These are phyloP conservation scores for Fusarium burgessii DNA, from an alignment of 2,329 filamentous ascomycete species.

Conservation along the genomic window DNA sequence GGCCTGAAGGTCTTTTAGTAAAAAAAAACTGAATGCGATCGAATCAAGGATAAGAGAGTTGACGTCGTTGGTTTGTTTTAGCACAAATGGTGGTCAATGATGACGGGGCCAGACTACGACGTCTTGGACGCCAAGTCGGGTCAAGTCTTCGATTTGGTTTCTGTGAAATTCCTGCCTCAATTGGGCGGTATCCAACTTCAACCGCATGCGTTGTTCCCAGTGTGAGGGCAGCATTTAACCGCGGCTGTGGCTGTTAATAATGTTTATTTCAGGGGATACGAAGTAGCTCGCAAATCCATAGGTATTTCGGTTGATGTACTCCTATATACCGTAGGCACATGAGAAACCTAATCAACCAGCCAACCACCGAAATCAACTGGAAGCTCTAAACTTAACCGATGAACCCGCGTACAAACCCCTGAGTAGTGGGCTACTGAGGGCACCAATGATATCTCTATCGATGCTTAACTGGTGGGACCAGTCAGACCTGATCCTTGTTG, in stretches of 20 bases:
- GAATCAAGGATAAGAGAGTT: slow-evolving; percentile 34
- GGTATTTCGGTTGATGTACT: slow-evolving; percentile 19
- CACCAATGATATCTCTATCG: slow-evolving; percentile 28
- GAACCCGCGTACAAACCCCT: slow-evolving; percentile 38
- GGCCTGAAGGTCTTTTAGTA: slow-evolving; percentile 21
- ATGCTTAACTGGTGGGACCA: slow-evolving; percentile 4
- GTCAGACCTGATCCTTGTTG: slow-evolving; percentile 28
- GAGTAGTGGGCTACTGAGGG: slow-evolving; percentile 18
- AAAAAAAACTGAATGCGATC: slow-evolving; percentile 5
- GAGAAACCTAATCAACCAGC: not conserved
- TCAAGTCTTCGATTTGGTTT: slow-evolving; percentile 37
- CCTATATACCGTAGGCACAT: not conserved
- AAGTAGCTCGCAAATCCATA: slow-evolving; percentile 13
- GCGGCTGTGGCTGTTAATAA: slow-evolving; percentile 1
- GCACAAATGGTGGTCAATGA: slow-evolving; percentile 23
- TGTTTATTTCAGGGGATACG: slow-evolving; percentile 12
- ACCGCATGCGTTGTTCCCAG: slow-evolving; percentile 25
- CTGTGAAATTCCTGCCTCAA: slow-evolving; percentile 25
- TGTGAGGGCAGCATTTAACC: slow-evolving; percentile 13
- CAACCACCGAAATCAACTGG: slow-evolving; percentile 16
- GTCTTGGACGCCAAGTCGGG: slow-evolving; percentile 23
- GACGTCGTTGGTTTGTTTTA: slow-evolving; percentile 43
- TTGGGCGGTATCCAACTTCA: slow-evolving; percentile 18
- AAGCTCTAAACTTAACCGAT: slow-evolving; percentile 35
- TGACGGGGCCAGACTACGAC: slow-evolving; percentile 28